Evolutionary conservation across 805 yeast species (phyloP).

Genomic region (Wickerhamiella azymoides): DNA sequence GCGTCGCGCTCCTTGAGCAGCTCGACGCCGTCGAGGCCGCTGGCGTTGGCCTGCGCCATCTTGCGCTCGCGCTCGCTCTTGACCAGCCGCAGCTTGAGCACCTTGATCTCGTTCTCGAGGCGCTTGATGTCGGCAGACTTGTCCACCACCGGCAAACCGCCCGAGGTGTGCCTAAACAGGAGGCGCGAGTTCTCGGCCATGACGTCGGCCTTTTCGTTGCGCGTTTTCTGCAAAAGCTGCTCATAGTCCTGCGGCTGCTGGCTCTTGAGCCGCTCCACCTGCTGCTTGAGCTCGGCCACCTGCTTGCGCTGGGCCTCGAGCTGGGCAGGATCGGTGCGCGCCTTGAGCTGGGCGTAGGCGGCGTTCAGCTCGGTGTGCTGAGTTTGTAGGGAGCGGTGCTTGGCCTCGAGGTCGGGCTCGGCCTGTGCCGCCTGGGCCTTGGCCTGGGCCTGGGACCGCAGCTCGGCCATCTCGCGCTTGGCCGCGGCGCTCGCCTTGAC

Average conservation of each 20-base stretch:
- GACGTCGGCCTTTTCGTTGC: slow-evolving; percentile 17
- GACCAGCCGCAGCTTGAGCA: slow-evolving; percentile 21
- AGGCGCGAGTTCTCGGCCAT: slow-evolving; percentile 14
- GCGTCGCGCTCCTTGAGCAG: slow-evolving; percentile 8
- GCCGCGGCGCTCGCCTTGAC: too few relatives aligned
- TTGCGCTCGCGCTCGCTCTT: slow-evolving; percentile 22
- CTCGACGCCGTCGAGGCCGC: slow-evolving; percentile 11
- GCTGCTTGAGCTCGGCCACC: background rate
- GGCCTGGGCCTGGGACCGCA: background rate
- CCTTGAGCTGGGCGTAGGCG: background rate
- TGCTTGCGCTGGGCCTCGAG: slow-evolving; percentile 1
- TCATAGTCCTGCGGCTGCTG: slow-evolving; percentile 8
- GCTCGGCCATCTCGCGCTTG: background rate
- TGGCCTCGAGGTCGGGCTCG: background rate
- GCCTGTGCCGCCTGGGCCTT: background rate
- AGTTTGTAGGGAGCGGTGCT: background rate
- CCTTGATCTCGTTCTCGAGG: slow-evolving; percentile 22
- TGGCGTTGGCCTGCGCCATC: background rate
- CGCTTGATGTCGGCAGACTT: slow-evolving; percentile 13
- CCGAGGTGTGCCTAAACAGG: slow-evolving; percentile 8
- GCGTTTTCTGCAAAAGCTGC: slow-evolving; percentile 16
- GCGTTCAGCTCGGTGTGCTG: background rate
- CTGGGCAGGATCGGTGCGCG: background rate
- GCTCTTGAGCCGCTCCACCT: background rate
- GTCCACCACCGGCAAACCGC: background rate